Evolutionary conservation across 805 yeast genomes (phyloP).

Genomic region (Wilhelminamyces savonicus): DNA sequence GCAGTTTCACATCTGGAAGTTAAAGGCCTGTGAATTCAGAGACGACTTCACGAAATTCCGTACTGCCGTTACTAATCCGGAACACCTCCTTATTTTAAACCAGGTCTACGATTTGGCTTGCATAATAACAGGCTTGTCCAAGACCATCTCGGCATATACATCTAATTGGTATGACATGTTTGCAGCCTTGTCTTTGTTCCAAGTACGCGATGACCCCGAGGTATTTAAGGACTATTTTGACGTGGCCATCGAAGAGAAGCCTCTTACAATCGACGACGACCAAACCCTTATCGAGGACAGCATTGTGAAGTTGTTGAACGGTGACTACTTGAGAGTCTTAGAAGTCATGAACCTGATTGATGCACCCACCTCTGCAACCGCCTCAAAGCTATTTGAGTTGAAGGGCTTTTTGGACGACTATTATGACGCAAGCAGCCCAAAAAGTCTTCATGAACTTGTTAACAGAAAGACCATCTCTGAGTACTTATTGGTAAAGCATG

Average conservation of each 20-base stretch:
- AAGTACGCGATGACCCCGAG: constrained; percentile 42
- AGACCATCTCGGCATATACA: constrained; percentile 46
- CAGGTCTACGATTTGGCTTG: constrained; percentile 38
- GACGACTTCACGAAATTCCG: constrained; percentile 27
- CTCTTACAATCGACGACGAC: constrained; percentile 13
- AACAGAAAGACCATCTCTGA: constrained; percentile 42
- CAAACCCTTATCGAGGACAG: constrained; percentile 35
- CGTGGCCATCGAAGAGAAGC: constrained; percentile 26
- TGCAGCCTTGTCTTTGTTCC: constrained; percentile 49
- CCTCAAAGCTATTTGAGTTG: constrained; percentile 57
- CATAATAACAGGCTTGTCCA: constrained; percentile 42
- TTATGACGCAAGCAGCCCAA: constrained; percentile 15
- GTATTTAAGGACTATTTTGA: constrained; percentile 29
- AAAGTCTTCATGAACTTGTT: constrained; percentile 5
- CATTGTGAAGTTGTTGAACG: constrained; percentile 50
- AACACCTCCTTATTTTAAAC: constrained; percentile 20
- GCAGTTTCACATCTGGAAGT: constrained; percentile 46
- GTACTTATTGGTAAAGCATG: constrained; percentile 48
- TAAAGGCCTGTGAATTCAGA: constrained; percentile 42
- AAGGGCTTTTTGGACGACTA: constrained; percentile 47
- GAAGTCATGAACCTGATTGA: constrained; percentile 56
- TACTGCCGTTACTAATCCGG: constrained; percentile 15
- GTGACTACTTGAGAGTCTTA: constrained; percentile 50
- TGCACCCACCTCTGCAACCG: constrained; percentile 56
- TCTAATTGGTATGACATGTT: constrained; percentile 66